Evolutionary conservation across 768 basidiomycete species (phyloP).

Genomic region (Leccinum imitatum): DNA sequence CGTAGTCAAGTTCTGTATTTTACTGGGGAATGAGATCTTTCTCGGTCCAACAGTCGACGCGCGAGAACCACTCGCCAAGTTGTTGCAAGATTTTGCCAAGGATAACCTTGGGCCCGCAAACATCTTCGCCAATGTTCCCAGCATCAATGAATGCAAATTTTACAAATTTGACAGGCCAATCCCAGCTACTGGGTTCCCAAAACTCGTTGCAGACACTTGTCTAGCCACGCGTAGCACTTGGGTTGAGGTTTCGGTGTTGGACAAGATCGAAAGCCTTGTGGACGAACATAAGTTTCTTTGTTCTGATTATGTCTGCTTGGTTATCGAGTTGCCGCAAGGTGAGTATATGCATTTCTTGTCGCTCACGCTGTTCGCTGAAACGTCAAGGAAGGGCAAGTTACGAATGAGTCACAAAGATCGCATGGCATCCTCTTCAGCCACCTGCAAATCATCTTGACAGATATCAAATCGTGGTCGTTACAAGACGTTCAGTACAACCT

Average conservation of each 20-base stretch:
- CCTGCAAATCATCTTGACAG: neutral
- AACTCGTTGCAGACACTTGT: too few relatives aligned
- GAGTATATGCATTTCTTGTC: neutral
- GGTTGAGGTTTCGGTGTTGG: neutral
- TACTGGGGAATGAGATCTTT: neutral
- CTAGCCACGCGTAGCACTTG: neutral
- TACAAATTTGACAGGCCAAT: too few relatives aligned
- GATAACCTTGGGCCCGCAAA: neutral
- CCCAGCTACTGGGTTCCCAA: too few relatives aligned
- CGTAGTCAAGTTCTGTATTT: neutral
- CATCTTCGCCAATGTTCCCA: too few relatives aligned
- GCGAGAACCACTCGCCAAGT: neutral
- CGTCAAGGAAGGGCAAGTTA: too few relatives aligned
- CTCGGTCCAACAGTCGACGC: neutral
- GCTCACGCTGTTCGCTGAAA: neutral
- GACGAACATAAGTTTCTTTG: neutral
- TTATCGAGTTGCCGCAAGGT: neutral
- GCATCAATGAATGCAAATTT: too few relatives aligned
- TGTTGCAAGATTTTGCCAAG: neutral
- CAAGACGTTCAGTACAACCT: neutral
- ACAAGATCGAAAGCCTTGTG: neutral
- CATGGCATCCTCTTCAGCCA: neutral
- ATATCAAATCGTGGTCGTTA: neutral
- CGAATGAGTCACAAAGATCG: neutral
- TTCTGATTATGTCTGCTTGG: neutral